Evolutionary conservation across 345 rosid genomes (phyloP), one percentile per base, ranked within the genome.

Genomic region (Microcos paniculata): DNA sequence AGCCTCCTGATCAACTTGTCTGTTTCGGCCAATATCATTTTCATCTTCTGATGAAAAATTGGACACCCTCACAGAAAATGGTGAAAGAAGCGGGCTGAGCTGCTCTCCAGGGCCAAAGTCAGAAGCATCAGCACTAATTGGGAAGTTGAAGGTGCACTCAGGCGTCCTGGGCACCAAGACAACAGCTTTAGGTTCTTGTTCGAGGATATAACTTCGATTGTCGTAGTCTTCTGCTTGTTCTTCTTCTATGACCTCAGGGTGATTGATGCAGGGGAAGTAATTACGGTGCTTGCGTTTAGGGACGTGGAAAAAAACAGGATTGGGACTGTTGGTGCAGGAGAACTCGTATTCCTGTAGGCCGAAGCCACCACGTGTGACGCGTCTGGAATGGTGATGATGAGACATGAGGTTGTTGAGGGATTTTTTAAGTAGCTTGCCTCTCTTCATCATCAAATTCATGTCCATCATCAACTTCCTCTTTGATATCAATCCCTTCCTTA

Each of bases 311-410:
- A 86, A 88, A 88, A 82, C 87, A 81, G 86, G 92, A 43, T 80
- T 83, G 1, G 92, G 92, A 45, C 90, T 86, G 82, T 86, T 81
- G 82, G 88, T 86, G 84, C 92, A 86, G 18, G 92, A 88, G 84
- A 88, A 88, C 24, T 88, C 92, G 64, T 88, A 88, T 19, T 88
- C 92, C 87, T 83, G 88, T 83, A 77, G 1, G 85, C 88, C 85
- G 73, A 58, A 85, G 72, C 86, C 31, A 30, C 84, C 79, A 58
- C 87, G 82, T 49, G 81, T 78, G 78, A 73, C 16, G 55, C 61
- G 73, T 31, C 48, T 70, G 8, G 76, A 45, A 30, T 61, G 62
- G 11, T 57, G 72, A 1, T 68, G 80, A 28, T 56, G 83, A 70
- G 82, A 80, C 62, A 86, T 56, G 83, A 84, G 80, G 64, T 86